Evolutionary conservation across 73 alveolate species (phyloP), one percentile per base, ranked within the genome.

Genomic region (Symbiodinium pilosum): DNA sequence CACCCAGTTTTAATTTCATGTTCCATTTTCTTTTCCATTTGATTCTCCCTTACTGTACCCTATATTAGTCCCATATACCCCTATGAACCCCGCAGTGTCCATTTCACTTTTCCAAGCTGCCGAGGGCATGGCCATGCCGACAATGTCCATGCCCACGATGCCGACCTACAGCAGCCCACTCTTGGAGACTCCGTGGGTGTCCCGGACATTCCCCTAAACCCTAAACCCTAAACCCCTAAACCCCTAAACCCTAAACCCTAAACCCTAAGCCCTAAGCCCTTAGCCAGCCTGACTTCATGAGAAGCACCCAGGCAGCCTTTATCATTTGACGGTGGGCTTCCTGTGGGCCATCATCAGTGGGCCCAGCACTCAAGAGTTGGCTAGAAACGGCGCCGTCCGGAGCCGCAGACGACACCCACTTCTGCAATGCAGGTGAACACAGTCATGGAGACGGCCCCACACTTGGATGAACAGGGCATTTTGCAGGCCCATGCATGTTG

Each of bases 361-460:
- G 81, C 14, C 81, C 81, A 30, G 81, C 41, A 14, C 81, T 64
- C 81, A 18, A 9, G 14, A 9, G 21, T 14, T 14, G 59, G 21
- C 21, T 14, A 9, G 6, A 14, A 47, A 47, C 14, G 6, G 59
- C 14, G 14, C 59, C 21, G 59, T 14, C 21, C 6, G 59, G 21
- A 64, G 14, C 38, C 4, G 3, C 30, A 28, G 39, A 14, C 6
- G 81, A 64, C 12, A 34, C 38, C 30, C 1, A 6, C 6, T 47
- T 1, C 81, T 21, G 28, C 8, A 32, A 12, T 18, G 42, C 59
- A 91, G 96, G 96, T 91, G 54, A 91, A 91, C 88, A 91, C 96
- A 5, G 96, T 91, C 96, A 91, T 91, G 96, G 96, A 91, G 40
- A 69, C 96, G 40, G 96, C 96, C 11, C 96, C 96, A 51, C 77